Evolutionary conservation across 139 green algal genomes (phyloP).

Genomic region (Coelastrella sp.): DNA sequence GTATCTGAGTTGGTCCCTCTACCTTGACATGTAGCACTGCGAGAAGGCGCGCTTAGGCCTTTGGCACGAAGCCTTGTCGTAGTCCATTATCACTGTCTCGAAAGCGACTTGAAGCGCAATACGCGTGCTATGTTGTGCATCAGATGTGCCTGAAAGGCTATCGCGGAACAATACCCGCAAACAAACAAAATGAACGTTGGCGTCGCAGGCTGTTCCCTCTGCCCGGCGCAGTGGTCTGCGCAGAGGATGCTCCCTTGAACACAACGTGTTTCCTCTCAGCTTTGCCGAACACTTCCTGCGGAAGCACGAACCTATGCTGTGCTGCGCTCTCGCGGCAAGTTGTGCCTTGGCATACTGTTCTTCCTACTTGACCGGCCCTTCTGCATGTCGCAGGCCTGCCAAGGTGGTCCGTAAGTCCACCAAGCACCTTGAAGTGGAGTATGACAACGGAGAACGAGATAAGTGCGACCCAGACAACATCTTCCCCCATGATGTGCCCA

Average conservation of each 20-base stretch:
- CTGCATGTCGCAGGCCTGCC: background rate
- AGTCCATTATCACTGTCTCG: background rate
- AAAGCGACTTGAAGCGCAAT: background rate
- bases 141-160: background rate
- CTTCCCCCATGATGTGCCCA: conserved; percentile 52
- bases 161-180: no score
- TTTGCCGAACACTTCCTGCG: no score
- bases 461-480: conserved; percentile 54
- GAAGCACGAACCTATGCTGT: no score
- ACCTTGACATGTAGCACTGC: background rate
- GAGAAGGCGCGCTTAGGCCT: background rate
- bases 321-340: no score
- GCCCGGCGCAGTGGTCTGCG: no score
- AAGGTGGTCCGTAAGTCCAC: conserved; percentile 10
- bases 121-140: background rate
- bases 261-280: no score
- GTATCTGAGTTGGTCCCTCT: background rate
- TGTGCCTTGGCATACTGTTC: no score
- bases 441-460: conserved; percentile 70
- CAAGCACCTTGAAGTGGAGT: conserved; percentile 52
- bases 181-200: background rate
- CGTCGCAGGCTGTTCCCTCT: background rate
- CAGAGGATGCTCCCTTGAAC: no score
- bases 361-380: no score
- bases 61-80: background rate